phyloP scores from a whole-genome alignment of 1,284 basidiomycete genomes.

The Wallemia mellicola region DNA sequence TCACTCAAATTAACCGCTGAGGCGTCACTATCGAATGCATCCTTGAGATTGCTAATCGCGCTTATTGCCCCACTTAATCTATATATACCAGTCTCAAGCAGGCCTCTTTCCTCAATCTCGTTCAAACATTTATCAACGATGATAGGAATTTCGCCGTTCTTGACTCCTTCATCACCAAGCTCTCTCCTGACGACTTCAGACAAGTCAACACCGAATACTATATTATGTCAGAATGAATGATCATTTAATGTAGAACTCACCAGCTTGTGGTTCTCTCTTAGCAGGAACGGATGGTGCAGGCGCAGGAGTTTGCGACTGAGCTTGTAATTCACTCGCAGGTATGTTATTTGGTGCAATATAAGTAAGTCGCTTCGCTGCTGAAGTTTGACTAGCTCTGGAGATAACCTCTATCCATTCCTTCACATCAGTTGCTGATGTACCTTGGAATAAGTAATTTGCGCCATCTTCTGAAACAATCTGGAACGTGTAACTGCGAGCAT shows the following conservation, averaged over 20 bases:
- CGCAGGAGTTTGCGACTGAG: constrained; percentile 1
- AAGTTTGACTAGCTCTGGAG: constrained; percentile 31
- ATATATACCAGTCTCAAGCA: constrained; percentile 45
- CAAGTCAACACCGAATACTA: constrained; percentile 48
- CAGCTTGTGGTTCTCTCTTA: constrained; percentile 1
- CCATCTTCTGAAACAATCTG: constrained; percentile 56
- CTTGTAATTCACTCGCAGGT: constrained; percentile 17
- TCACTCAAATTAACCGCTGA: constrained; percentile 5
- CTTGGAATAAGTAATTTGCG: constrained; percentile 44
- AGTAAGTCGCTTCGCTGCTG: constrained; percentile 43
- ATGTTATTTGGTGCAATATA: constrained; percentile 34
- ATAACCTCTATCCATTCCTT: constrained; percentile 41
- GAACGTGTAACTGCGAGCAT: constrained; percentile 46
- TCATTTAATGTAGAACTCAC: constrained; percentile 1
- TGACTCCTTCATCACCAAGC: constrained; percentile 20
- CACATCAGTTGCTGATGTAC: constrained; percentile 33
- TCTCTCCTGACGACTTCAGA: constrained; percentile 35
- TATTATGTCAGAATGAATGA: constrained; percentile 21
- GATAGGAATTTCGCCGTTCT: constrained; percentile 28
- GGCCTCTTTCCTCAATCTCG: constrained; percentile 39
- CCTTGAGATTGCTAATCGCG: constrained; percentile 33
- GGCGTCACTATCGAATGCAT: constrained; percentile 36
- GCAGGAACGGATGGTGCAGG: constrained; percentile 5
- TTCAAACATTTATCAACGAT: constrained; percentile 31
- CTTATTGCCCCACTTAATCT: constrained; percentile 35